Evolutionary conservation across 169 alveolate genomes (phyloP).

Genomic region (Cryptosporidium bovis): DNA sequence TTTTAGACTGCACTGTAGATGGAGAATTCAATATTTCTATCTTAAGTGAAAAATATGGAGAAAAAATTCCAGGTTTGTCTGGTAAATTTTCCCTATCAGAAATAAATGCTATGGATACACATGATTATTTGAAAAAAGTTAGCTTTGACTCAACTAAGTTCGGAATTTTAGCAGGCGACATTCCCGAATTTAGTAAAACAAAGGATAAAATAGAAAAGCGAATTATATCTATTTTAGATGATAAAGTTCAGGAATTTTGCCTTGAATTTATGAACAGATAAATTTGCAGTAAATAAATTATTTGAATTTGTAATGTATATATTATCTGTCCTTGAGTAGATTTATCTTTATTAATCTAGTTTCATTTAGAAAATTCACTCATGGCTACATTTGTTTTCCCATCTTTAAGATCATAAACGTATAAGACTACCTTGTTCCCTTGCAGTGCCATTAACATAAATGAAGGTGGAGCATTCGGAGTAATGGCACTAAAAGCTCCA

Average conservation of each 20-base stretch:
- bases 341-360: background rate
- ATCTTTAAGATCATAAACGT: slow-evolving; percentile 82
- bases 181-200: slow-evolving; percentile 16
- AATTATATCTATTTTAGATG: slow-evolving; percentile 14
- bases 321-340: too few species aligned
- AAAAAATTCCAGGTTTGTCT: background rate
- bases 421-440: slow-evolving; percentile 81
- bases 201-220: slow-evolving; percentile 26
- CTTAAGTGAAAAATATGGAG: background rate
- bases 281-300: background rate
- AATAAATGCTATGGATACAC: slow-evolving; percentile 54
- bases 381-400: slow-evolving; percentile 83
- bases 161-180: slow-evolving; percentile 5
- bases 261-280: slow-evolving; percentile 46
- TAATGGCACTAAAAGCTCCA: slow-evolving; percentile 88
- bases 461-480: slow-evolving; percentile 78
- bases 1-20: slow-evolving; percentile 27
- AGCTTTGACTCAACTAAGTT: slow-evolving; percentile 41
- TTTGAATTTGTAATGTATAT: background rate
- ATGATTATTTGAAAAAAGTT: slow-evolving; percentile 32
- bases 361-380: slow-evolving; percentile 80
- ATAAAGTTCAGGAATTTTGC: slow-evolving; percentile 24
- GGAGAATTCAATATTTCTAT: slow-evolving; percentile 38
- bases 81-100: slow-evolving; percentile 37
- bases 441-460: slow-evolving; percentile 83